Evolutionary conservation across 805 yeast genomes (phyloP).

Genomic region (Blastobotrys parvus): DNA sequence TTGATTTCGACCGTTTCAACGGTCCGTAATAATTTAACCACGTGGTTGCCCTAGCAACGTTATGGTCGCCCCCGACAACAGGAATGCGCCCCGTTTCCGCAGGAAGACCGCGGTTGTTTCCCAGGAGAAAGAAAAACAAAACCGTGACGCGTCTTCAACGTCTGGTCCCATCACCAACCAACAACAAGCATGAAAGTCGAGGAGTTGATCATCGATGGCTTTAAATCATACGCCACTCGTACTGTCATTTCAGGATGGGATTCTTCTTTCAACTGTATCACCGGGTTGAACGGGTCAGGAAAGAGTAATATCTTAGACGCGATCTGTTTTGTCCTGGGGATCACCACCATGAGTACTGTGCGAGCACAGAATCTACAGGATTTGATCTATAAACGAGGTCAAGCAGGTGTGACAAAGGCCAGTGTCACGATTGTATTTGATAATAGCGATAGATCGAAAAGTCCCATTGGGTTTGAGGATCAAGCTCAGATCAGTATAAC

Average conservation of each 20-base stretch:
- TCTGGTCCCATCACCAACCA: background rate
- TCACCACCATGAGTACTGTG: slow-evolving; percentile 88
- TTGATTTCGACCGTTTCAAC: background rate
- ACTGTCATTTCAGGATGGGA: slow-evolving; percentile 96
- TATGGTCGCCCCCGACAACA: background rate
- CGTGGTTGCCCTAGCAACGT: background rate
- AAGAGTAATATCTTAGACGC: slow-evolving; percentile 95
- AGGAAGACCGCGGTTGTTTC: background rate
- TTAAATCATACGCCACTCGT: slow-evolving; percentile 94
- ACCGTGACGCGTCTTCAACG: background rate
- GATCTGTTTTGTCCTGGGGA: slow-evolving; percentile 96
- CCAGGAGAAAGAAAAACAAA: background rate
- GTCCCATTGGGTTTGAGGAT: slow-evolving; percentile 84
- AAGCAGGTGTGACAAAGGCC: slow-evolving; percentile 96
- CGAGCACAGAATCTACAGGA: slow-evolving; percentile 91
- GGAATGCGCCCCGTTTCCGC: background rate
- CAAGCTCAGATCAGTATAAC: slow-evolving; percentile 79
- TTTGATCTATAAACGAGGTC: slow-evolving; percentile 92
- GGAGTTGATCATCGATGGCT: slow-evolving; percentile 93
- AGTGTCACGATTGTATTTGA: slow-evolving; percentile 94
- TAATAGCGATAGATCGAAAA: slow-evolving; percentile 61
- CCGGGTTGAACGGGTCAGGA: slow-evolving; percentile 97
- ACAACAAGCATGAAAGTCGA: slow-evolving; percentile 67
- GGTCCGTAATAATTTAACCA: background rate
- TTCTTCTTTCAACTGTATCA: slow-evolving; percentile 91